phyloP scores from a whole-genome alignment of 768 basidiomycete species.

The Russula sp. region DNA sequence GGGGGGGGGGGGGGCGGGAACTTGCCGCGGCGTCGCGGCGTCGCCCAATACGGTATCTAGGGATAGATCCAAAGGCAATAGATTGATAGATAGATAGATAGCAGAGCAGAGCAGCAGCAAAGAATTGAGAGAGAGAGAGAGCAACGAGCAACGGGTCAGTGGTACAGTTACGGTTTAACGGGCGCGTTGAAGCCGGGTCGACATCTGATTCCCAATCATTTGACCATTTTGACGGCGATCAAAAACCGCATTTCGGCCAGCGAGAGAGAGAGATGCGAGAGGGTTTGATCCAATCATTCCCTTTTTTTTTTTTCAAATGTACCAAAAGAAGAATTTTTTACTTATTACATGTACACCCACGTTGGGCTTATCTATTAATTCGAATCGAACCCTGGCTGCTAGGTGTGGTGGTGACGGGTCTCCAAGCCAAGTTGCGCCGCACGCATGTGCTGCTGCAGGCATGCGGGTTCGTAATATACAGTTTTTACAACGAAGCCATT shows the following conservation, averaged over 20 bases:
- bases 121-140: not conserved
- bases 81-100: no score
- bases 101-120: no score
- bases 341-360: no score
- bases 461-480: not conserved
- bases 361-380: not conserved
- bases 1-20: no score
- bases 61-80: no score
- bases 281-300: slow-evolving; percentile 10
- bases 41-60: no score
- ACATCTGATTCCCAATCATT: slow-evolving; percentile 17
- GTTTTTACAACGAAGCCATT: not conserved
- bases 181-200: not conserved
- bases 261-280: not conserved
- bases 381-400: no score
- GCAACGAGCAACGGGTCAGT: not conserved
- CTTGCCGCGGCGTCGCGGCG: no score
- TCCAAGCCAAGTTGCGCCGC: no score
- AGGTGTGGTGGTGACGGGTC: no score
- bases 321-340: not conserved
- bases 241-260: slow-evolving; percentile 1
- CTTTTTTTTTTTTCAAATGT: not conserved
- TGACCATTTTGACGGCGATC: slow-evolving; percentile 20
- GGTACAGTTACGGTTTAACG: not conserved
- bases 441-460: not conserved